Evolutionary conservation across 2,329 filamentous ascomycete species (phyloP).

Genomic region (Talaromyces piceae): DNA sequence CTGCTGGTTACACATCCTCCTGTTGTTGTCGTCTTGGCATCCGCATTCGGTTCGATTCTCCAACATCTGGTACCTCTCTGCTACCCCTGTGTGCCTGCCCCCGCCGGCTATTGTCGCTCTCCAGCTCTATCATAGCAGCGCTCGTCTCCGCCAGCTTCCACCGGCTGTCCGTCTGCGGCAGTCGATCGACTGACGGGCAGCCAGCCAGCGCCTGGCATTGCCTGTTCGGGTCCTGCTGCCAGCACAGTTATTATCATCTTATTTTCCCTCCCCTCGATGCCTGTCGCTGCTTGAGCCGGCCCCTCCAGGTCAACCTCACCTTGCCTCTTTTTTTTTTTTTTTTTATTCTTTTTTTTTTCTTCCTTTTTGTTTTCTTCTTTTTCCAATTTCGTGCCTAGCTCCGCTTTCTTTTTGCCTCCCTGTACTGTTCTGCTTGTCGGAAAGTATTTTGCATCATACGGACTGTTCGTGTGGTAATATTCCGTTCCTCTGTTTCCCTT

Average conservation of each 20-base stretch:
- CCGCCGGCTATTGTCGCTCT: neutral
- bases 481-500: neutral
- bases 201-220: neutral
- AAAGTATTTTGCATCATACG: neutral
- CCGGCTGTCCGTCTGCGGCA: neutral
- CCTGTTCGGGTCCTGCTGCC: neutral
- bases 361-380: too few species aligned
- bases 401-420: neutral
- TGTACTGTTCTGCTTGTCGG: neutral
- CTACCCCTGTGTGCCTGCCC: neutral
- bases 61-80: too few species aligned
- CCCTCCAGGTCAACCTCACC: constrained; percentile 15
- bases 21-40: neutral
- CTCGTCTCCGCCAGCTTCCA: neutral
- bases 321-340: neutral
- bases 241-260: neutral
- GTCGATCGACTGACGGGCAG: neutral
- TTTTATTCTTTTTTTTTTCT: too few species aligned
- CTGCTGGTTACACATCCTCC: neutral
- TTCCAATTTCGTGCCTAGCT: too few species aligned
- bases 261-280: constrained; percentile 7
- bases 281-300: constrained; percentile 13
- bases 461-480: neutral
- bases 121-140: neutral
- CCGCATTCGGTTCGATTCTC: neutral